A percentile compares a stretch with the other conserved stretches of the same genome.
Conservation (phyloP, 129 eudicot genomes). For the Flaveria bidentis region DNA sequence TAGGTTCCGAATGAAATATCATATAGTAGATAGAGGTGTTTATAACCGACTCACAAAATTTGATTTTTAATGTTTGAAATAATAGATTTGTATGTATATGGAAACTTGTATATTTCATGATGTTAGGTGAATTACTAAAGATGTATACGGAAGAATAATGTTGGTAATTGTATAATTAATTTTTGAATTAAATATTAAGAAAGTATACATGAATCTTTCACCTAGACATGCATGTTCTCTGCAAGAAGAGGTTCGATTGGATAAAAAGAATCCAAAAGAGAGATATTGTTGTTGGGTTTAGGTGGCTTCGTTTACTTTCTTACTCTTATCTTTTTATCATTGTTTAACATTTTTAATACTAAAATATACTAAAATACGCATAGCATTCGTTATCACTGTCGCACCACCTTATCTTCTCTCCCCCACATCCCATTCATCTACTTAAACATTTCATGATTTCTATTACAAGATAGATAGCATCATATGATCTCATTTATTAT, state of each 20-base stretch:
- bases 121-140: too few relatives aligned
- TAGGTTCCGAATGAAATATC: too few relatives aligned
- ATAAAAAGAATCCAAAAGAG: conserved; percentile 69
- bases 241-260: conserved; percentile 79
- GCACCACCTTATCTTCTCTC: conserved; percentile 75
- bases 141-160: not conserved
- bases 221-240: conserved; percentile 59
- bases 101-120: too few relatives aligned
- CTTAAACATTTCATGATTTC: conserved; percentile 21
- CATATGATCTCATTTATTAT: conserved; percentile 20
- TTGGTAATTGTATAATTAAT: conserved; percentile 15
- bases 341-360: not conserved
- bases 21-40: too few relatives aligned
- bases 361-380: conserved; percentile 30
- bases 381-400: conserved; percentile 48
- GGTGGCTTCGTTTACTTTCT: conserved; percentile 41
- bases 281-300: conserved; percentile 72
- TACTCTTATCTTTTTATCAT: conserved; percentile 24
- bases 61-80: too few relatives aligned
- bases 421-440: conserved; percentile 50
- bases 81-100: too few relatives aligned
- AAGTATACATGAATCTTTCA: conserved; percentile 46
- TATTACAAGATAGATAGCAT: conserved; percentile 2
- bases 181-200: not conserved
- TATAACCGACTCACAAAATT: too few relatives aligned